Base-by-base conservation (phyloP, 1,139 yeast genomes). In the Blastobotrys raffinosifermentans region DNA sequence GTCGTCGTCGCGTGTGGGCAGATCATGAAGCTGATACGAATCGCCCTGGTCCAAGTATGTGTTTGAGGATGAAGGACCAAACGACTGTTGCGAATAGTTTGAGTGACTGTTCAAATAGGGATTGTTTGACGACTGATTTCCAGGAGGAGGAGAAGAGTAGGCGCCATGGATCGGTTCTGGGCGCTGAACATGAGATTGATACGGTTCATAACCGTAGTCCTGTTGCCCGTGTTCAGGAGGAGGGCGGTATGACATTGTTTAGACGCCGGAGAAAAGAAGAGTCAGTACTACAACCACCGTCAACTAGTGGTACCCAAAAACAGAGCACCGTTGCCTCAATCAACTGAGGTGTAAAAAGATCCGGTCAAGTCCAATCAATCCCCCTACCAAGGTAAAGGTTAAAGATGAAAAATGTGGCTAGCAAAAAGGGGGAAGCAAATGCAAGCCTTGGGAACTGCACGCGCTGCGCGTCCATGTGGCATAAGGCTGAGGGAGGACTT, bases 1-100 rank as follows among this genome's bases (percentile, higher is more conserved):
- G 25, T 38, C 44, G 16, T 35, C 40, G 16, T 47, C 50, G 19
- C 35, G 37, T 10, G 41, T 38, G 14, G 7, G 27, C 36, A 51
- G 32, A 19, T 50, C 54, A 32, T 51, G 47, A 46, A 50, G 41
- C 17, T 39, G 53, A 27, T 48, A 49, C 14, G 48, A 36, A 4
- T 47, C 48, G 16, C 29, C 34, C 3, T 29, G 34, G 25, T 20
- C 23, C n/a, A 20, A 20, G n/a, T 20, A 20, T 8, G 23, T 20
- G 8, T 20, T 8, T 8, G 23, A 20, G 23, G 23, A 20, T 6
- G 27, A 6, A 6, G 10, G 10, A 8, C 27, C 27, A 25, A 25
- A 25, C 27, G 27, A 25, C 27, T 25, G 27, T n/a, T 25, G 27
- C 15, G 27, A 25, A 14, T 25, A 25, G 27, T 25, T 25, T 13